Conservation (phyloP, 805 yeast genomes). For the Hanseniaspora valbyensis region DNA sequence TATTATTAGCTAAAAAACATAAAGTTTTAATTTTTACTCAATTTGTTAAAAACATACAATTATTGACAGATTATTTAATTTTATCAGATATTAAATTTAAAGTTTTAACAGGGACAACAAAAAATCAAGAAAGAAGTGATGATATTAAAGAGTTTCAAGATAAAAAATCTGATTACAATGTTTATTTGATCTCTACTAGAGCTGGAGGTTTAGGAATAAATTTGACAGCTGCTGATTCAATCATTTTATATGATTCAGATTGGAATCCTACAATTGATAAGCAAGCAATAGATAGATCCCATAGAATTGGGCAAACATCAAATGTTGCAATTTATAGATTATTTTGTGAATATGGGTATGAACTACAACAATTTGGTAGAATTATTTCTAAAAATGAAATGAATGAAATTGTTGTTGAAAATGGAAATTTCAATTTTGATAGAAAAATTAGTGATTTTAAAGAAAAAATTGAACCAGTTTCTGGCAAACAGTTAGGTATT, state of each 20-base stretch:
- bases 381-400: constrained; percentile 72
- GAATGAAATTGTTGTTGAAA: constrained; percentile 62
- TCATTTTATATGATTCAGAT: constrained; percentile 79
- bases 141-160: constrained; percentile 40
- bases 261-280: constrained; percentile 97
- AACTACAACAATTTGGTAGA: constrained; percentile 64
- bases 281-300: constrained; percentile 94
- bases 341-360: constrained; percentile 67
- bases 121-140: constrained; percentile 53
- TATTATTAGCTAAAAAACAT: constrained; percentile 43
- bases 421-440: constrained; percentile 46
- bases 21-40: constrained; percentile 78
- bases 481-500: constrained; percentile 35
- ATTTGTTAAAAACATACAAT: constrained; percentile 71
- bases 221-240: constrained; percentile 77
- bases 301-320: constrained; percentile 77
- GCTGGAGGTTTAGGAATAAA: constrained; percentile 94
- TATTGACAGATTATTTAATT: constrained; percentile 64
- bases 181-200: constrained; percentile 76
- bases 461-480: constrained; percentile 26
- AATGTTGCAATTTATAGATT: constrained; percentile 78
- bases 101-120: constrained; percentile 67
- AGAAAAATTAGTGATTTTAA: constrained; percentile 29
- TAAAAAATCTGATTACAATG: constrained; percentile 25
- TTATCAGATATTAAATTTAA: constrained; percentile 37